phyloP scores from a whole-genome alignment of 179 eudicot genomes.

The Camellia oleifera region DNA sequence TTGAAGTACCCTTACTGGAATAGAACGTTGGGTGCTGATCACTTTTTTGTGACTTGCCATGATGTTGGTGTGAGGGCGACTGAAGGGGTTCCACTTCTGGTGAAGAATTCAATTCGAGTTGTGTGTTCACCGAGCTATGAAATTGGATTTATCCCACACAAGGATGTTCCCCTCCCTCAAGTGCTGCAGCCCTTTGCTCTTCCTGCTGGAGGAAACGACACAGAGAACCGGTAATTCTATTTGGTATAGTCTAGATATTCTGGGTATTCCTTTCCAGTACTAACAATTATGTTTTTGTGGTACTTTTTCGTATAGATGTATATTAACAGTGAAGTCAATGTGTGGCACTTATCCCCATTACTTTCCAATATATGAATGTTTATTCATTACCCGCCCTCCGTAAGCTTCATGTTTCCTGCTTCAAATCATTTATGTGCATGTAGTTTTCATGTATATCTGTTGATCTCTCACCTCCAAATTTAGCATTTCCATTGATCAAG shows the following conservation, averaged over 20 bases:
- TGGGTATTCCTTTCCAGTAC: not conserved
- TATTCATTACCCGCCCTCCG: not conserved
- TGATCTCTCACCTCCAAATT: no score
- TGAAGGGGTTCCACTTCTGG: conserved; percentile 59
- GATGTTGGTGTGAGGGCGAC: conserved; percentile 83
- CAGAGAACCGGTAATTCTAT: conserved; percentile 51
- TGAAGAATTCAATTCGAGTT: conserved; percentile 77
- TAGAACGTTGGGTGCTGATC: conserved; percentile 79
- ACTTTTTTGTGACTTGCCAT: conserved; percentile 71
- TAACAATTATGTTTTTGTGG: not conserved
- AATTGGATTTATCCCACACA: conserved; percentile 80
- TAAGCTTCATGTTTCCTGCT: not conserved
- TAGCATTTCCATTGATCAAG: no score
- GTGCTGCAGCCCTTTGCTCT: conserved; percentile 84
- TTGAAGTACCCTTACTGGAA: conserved; percentile 85
- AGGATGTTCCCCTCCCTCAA: conserved; percentile 87
- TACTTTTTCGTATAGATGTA: not conserved
- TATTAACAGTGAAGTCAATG: not conserved
- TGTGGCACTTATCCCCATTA: not conserved
- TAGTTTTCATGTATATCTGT: no score
- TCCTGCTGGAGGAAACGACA: conserved; percentile 76
- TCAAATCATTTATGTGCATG: not conserved
- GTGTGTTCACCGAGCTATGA: conserved; percentile 86
- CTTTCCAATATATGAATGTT: not conserved
- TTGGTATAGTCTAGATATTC: no score